Percentiles rank a stretch among this genome's conserved stretches.
Evolutionary conservation across 495 filamentous ascomycete genomes (phyloP).

Genomic region (Podospora pseudocomata): DNA sequence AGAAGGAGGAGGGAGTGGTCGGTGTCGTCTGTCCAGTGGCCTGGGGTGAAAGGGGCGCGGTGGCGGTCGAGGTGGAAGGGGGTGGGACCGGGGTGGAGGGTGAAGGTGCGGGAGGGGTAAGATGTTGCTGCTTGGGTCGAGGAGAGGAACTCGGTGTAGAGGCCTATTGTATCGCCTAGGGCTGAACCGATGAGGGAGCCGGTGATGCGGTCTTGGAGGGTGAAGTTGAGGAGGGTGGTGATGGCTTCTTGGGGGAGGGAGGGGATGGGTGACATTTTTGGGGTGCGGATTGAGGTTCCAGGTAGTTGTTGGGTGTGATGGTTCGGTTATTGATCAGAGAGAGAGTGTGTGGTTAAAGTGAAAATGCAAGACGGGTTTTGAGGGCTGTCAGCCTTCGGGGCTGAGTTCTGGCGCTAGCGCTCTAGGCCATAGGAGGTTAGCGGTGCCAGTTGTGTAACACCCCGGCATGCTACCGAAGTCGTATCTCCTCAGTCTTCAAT

Average conservation of each 20-base stretch:
- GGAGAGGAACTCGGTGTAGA: slow-evolving; percentile 48
- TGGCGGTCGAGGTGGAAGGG: slow-evolving; percentile 39
- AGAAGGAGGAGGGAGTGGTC: slow-evolving; percentile 47
- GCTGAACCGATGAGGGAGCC: slow-evolving; percentile 45
- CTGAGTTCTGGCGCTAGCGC: not conserved
- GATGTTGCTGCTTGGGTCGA: slow-evolving; percentile 21
- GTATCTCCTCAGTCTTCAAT: no score
- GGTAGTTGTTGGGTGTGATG: not conserved
- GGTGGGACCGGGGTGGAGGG: slow-evolving; percentile 23
- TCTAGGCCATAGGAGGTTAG: not conserved
- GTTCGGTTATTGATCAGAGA: not conserved
- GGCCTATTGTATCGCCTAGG: slow-evolving; percentile 47
- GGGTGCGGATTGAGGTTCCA: no score
- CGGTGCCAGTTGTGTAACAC: no score
- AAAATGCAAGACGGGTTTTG: not conserved
- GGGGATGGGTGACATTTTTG: not conserved
- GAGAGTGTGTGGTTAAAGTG: not conserved
- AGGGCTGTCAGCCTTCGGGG: not conserved
- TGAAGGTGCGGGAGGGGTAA: slow-evolving; percentile 38
- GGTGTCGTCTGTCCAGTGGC: slow-evolving; percentile 52
- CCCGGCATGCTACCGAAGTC: no score
- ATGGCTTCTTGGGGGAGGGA: not conserved
- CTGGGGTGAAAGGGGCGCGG: slow-evolving; percentile 33
- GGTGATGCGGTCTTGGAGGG: slow-evolving; percentile 35
- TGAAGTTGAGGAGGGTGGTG: slow-evolving; percentile 18